phyloP scores from a whole-genome alignment of 129 eudicot genomes.

The Heracleum sosnowskyi region DNA sequence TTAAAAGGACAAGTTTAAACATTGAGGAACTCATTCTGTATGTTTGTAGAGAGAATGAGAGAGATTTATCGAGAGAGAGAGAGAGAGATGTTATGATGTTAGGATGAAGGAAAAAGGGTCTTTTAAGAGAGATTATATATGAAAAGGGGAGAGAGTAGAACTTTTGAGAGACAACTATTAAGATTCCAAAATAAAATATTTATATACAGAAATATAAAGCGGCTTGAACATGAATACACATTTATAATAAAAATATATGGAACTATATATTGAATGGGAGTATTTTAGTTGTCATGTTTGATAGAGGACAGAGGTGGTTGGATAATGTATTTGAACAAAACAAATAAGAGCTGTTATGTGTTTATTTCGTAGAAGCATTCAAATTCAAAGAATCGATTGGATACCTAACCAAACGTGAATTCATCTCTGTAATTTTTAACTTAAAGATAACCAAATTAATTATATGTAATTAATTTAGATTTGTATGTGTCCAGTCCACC shows the following conservation, averaged over 20 bases:
- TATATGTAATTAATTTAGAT: not conserved
- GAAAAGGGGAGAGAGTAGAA: not conserved
- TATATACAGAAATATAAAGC: not conserved
- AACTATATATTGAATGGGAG: not conserved
- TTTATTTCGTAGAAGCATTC: constrained; percentile 3
- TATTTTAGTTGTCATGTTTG: not conserved
- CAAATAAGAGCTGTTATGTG: not conserved
- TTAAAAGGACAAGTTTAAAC: constrained; percentile 33
- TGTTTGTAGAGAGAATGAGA: constrained; percentile 9
- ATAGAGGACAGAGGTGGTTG: not conserved
- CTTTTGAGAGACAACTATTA: constrained; percentile 8
- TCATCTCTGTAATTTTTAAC: too few species aligned
- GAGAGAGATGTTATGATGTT: not conserved
- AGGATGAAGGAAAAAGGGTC: not conserved
- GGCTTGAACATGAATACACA: not conserved
- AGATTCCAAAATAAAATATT: not conserved
- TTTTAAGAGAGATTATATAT: constrained; percentile 8
- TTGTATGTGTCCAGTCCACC: not conserved
- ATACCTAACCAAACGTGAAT: constrained; percentile 1
- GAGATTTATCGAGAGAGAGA: constrained; percentile 9
- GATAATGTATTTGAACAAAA: not conserved
- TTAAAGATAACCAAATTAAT: too few species aligned
- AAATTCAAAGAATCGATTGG: not conserved
- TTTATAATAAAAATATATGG: not conserved
- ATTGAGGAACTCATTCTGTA: constrained; percentile 23